Evolutionary conservation across 2,329 filamentous ascomycete species (phyloP), one percentile per base, ranked within the genome.

Genomic region (Cladosporium halotolerans): DNA sequence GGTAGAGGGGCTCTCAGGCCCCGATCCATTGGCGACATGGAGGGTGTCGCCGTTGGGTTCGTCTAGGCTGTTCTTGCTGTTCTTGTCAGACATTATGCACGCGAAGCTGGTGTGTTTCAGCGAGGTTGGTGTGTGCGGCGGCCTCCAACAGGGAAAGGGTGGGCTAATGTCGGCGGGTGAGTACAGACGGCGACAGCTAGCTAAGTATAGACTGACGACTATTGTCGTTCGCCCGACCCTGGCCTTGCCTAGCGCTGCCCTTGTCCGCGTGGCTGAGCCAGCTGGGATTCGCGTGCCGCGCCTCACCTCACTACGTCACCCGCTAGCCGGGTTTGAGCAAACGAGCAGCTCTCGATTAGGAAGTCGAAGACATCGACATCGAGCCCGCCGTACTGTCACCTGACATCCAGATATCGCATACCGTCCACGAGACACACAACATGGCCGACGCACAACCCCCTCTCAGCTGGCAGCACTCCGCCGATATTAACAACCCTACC

Each of bases 401-500:
- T 44, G n/a, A 44, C 7, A 9, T 4, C 4, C n/a, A 19, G 18
- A 44, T 7, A 13, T 45, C 23, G 23, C 23, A 33, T n/a, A 45
- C 16, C 3, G 3, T 28, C 9, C 38, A 44, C 34, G 31, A 45
- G 45, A 19, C 23, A 45, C 18, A 44, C 36, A 51, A 19, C 42
- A 66, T 66, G 65, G 56, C 64, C 28, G 53, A 62, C 41, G 50
- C 55, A 38, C 59, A 59, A 48, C 57, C 63, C 14, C 62, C 66
- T 7, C 58, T 68, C 13, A 62, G 60, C 10, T 69, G 66, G 66
- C 61, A 70, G 55, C 55, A 61, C 11, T 91, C 88, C 6, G 82
- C 84, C 48, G 84, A 85, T 59, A 79, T 86, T 53, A 89, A 83
- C 42, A 78, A 90, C 70, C 86, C 84, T 58, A 82, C 85, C 68